phyloP scores from a whole-genome alignment of 2,329 filamentous ascomycete genomes.

The Arthrocladium fulminans region DNA sequence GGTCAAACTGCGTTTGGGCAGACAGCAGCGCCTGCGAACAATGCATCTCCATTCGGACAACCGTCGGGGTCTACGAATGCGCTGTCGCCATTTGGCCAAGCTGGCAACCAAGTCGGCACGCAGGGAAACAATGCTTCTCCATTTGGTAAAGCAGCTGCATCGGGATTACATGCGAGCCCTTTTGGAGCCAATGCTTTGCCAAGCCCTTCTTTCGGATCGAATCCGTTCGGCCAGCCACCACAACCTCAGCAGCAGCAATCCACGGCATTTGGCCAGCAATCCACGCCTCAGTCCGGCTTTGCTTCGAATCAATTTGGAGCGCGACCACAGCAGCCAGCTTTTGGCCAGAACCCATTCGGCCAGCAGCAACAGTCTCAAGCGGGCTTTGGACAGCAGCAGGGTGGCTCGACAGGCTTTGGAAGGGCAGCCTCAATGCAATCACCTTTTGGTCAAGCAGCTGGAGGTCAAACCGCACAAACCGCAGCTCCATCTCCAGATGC shows the following conservation, averaged over 20 bases:
- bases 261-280: slow-evolving; percentile 20
- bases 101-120: neutral
- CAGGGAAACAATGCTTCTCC: slow-evolving; percentile 2
- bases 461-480: slow-evolving; percentile 27
- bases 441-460: slow-evolving; percentile 18
- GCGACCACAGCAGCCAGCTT: slow-evolving; percentile 29
- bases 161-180: neutral
- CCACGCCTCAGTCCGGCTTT: slow-evolving; percentile 14
- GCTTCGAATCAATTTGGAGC: slow-evolving; percentile 7
- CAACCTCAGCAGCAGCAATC: slow-evolving; percentile 14
- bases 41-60: slow-evolving; percentile 9
- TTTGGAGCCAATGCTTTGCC: neutral
- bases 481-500: neutral
- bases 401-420: slow-evolving; percentile 12
- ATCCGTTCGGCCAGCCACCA: slow-evolving; percentile 21
- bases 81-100: slow-evolving; percentile 3
- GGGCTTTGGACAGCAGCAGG: slow-evolving; percentile 24
- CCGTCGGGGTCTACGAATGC: neutral
- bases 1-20: slow-evolving; percentile 23
- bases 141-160: slow-evolving; percentile 9
- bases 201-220: slow-evolving; percentile 27
- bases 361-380: slow-evolving; percentile 16
- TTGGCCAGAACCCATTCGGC: slow-evolving; percentile 30
- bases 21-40: neutral
- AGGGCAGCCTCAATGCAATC: slow-evolving; percentile 9